Base-by-base conservation (phyloP, 2,329 filamentous ascomycete species). In the Hypoxylon sp. region DNA sequence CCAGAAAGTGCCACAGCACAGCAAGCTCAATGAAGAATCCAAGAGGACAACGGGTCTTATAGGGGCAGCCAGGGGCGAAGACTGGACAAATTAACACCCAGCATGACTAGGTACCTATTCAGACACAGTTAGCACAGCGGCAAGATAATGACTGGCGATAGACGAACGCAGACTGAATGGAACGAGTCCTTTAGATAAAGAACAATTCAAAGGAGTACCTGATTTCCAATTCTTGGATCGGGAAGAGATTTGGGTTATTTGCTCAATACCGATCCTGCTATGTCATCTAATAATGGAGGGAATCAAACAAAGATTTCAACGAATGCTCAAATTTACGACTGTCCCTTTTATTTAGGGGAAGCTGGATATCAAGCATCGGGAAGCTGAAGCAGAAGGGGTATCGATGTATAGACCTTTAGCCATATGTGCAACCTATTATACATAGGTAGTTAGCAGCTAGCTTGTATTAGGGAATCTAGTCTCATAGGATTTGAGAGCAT, bases 111-210 rank as follows among this genome's bases (percentile, higher is more conserved):
- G 13, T 11, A 31, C 22, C 48, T 22, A 49, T 22, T 48, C 30
- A 25, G 25, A 30, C 0, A 27, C n/a, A 30, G 20, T 50, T 59
- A 59, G 31, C 30, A 59, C 17, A 6, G 27, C 7, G 4, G 2
- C 6, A 22, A 11, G 42, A 48, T 57, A n/a, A 22, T 31, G 3
- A 30, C 33, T 14, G 2, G 30, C 11, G 22, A 11, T 48, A 44
- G 10, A 57, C 13, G 13, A 14, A 22, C n/a, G 25, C 35, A 27
- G 14, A 49, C 17, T 25, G 6, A 20, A 22, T 25, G 17, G 8
- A 13, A n/a, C 27, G 50, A 31, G 13, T 30, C 27, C 35, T 17
- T 22, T 57, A n/a, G 50, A 30, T 35, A n/a, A 59, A 50, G 40
- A 33, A 31, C 14, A 33, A 46, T 40, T 13, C 25, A 3, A 20